These are phyloP conservation scores for Oryza glaberrima DNA, from an alignment of 176 grass and related monocot species.

Conservation along the genomic window DNA sequence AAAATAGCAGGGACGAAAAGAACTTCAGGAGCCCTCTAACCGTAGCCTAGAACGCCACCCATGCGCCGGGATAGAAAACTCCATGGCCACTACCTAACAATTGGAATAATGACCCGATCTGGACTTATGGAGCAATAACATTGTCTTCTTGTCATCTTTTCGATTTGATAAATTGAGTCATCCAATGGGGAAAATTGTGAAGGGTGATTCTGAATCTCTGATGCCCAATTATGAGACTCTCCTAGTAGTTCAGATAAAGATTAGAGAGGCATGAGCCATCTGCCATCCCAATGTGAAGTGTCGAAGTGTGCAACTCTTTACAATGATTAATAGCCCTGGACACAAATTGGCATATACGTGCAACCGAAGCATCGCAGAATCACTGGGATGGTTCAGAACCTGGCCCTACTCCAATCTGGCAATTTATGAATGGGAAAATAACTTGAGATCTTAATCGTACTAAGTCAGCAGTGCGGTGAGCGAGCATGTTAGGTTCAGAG, in stretches of 20 bases:
- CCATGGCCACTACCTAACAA: too few relatives aligned
- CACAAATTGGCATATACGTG: constrained; percentile 22
- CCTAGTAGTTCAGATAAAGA: not conserved
- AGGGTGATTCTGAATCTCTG: not conserved
- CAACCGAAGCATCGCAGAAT: constrained; percentile 16
- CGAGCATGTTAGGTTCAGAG: constrained; percentile 1
- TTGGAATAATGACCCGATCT: not conserved
- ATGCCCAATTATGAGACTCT: not conserved
- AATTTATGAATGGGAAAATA: not conserved
- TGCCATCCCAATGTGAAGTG: not conserved
- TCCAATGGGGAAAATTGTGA: not conserved
- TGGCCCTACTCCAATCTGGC: not conserved
- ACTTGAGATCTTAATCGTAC: not conserved
- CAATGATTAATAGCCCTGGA: constrained; percentile 21
- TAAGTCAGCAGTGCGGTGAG: not conserved
- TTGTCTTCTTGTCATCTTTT: not conserved
- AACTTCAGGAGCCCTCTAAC: too few relatives aligned
- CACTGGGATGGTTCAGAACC: too few relatives aligned
- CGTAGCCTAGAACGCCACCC: too few relatives aligned
- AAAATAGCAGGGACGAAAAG: too few relatives aligned
- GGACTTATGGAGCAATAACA: not conserved
- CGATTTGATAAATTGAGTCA: not conserved
- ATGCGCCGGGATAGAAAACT: too few relatives aligned
- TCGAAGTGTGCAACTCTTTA: not conserved
- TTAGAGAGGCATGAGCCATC: not conserved